These are phyloP conservation scores for Saururus chinensis DNA, from an alignment of 164 flowering plant species.

Conservation along the genomic window DNA sequence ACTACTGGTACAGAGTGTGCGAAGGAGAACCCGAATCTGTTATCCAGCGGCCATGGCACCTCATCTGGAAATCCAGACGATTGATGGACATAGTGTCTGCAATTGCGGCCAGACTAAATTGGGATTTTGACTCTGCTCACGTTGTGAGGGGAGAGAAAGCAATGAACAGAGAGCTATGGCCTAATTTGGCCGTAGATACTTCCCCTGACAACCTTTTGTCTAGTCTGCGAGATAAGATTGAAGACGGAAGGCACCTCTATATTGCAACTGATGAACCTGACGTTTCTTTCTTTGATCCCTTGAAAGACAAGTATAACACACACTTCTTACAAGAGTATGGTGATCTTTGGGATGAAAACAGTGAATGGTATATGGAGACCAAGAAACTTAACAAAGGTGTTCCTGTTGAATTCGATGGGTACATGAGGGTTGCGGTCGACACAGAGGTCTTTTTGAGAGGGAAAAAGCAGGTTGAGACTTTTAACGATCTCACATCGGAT, in stretches of 20 bases:
- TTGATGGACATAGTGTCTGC: slow-evolving; percentile 25
- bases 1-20: slow-evolving; percentile 92
- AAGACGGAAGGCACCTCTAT: slow-evolving; percentile 68
- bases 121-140: slow-evolving; percentile 83
- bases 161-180: slow-evolving; percentile 27
- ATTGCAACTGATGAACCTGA: slow-evolving; percentile 72
- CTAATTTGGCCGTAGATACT: slow-evolving; percentile 36
- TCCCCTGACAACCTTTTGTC: slow-evolving; percentile 63
- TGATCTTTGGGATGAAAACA: slow-evolving; percentile 77
- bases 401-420: slow-evolving; percentile 84
- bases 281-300: slow-evolving; percentile 60
- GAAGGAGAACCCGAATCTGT: slow-evolving; percentile 87
- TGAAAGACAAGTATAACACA: slow-evolving; percentile 74
- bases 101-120: slow-evolving; percentile 17
- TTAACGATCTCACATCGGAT: slow-evolving; percentile 73
- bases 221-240: slow-evolving; percentile 56
- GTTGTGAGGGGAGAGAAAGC: slow-evolving; percentile 86
- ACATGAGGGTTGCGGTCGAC: slow-evolving; percentile 80
- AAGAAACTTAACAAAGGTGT: slow-evolving; percentile 53
- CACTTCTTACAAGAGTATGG: slow-evolving; percentile 81
- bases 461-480: slow-evolving; percentile 84
- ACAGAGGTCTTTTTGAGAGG: slow-evolving; percentile 90
- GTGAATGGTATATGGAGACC: slow-evolving; percentile 78
- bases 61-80: slow-evolving; percentile 66
- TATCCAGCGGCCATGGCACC: slow-evolving; percentile 82